Base-by-base conservation (phyloP, 2,329 filamentous ascomycete genomes). In the Venturia aucupariae region DNA sequence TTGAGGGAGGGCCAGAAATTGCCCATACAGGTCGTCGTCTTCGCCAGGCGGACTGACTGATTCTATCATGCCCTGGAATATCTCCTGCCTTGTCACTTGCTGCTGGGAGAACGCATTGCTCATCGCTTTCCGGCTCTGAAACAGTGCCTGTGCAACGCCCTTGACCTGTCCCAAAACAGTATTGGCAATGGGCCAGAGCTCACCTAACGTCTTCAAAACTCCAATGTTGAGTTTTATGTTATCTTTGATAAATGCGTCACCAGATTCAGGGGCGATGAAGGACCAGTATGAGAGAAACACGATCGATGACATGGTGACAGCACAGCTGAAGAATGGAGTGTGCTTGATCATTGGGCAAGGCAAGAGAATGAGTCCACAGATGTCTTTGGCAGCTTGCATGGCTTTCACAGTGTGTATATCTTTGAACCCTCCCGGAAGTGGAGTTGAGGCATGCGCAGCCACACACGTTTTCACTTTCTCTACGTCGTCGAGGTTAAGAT, bases 241-340 rank as follows among this genome's bases (percentile, higher is more conserved):
- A 75, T 91, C 89, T 67, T 87, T 88, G 68, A 88, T 80, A 70
- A 84, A 84, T 67, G 86, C 86, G 71, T 86, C 86, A 66, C 81
- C 79, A 69, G 74, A 74, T 30, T 54, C 46, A 17, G 24, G 17
- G 68, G 76, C 17, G 73, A 72, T 78, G 69, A 80, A 79, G 6
- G 84, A 85, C 85, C 90, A 96, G 67, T 89, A 90, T 64, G 88
- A 90, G 30, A 95, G 81, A 70, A 94, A 90, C 4, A 93, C 88
- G 69, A 92, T 89, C 7, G 90, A 90, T 22, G 88, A 89, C 63
- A 93, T 79, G 1, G 90, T 90, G 61, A 94, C 79, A 46, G 89
- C 87, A 72, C 90, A 94, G 41, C 88, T 90, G 77, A 94, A 92
- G 75, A 93, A 92, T 65, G 91, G 90, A 0, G 86, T 92, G 75